Evolutionary conservation across 2,329 filamentous ascomycete species (phyloP), one percentile per base, ranked within the genome.

Genomic region (Periglandula ipomoeae): DNA sequence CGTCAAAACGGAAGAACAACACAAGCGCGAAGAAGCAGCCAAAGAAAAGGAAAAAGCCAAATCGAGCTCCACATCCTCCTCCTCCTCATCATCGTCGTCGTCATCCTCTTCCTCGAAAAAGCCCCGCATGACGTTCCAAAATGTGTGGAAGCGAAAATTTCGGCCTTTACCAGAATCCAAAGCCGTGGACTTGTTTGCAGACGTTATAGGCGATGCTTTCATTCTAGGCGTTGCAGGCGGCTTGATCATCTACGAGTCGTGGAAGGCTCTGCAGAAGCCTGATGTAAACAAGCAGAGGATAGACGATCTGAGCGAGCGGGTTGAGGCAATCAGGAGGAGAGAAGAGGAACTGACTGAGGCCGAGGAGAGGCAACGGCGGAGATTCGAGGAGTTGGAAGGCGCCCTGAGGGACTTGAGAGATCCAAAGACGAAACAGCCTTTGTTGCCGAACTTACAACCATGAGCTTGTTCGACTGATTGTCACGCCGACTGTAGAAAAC

Each of bases 131-230:
- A 58, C 61, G 4, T 66, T 72, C 42, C 70, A 70, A 40, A 83
- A 73, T 55, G 67, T 84, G 10, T 84, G 81, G 81, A 74, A 60
- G 51, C 75, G 81, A 50, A 79, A 77, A 58, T 84, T 84, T 59
- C 69, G 81, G 46, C 64, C 79, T 6, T 65, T 84, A n/a, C 79
- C 81, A 9, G 81, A 84, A 59, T 70, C 64, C 15, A 84, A 84
- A 63, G 81, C 81, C 8, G 81, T 84, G 10, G 80, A 84, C 57
- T 65, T 84, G 7, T 84, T 84, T 56, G 81, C 81, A 38, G 81
- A 84, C 57, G 80, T 84, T 15, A 67, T 80, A 44, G 81, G 81
- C 37, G 81, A 84, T 54, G 66, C 69, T 15, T 84, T 84, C 58
- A 83, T 84, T 51, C 70, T 84, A 19, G 59, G 71, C 5, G 79